Evolutionary conservation across 129 eudicot genomes (phyloP), one percentile per base, ranked within the genome.

Genomic region (Erigeron canadensis): DNA sequence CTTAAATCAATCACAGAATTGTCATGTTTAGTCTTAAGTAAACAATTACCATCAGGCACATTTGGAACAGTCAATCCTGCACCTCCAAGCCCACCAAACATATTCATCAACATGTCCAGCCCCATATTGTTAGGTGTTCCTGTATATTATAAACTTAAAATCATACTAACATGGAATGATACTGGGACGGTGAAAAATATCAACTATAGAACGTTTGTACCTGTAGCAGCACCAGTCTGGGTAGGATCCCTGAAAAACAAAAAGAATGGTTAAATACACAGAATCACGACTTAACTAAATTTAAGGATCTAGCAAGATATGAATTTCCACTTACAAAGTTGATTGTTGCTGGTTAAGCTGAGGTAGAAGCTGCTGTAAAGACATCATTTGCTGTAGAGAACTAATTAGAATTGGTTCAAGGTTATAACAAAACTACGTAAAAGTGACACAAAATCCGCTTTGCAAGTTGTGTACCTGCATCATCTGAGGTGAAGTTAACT

Each of bases 401-500:
- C 43, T 48, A 71, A 73, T 63, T 16, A 41, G 10, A 70, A 57
- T 10, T 22, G 7, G 3, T 28, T n/a, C 17, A 4, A 42, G 8
- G 57, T 60, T 12, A 61, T 12, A 48, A 38, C 66, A 37, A 48
- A 40, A 57, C 38, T 7, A 15, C 5, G 70, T 46, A 40, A 45
- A 63, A 21, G 28, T 6, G 38, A 63, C 17, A 22, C 13, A 63
- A 4, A 45, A 11, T 75, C 16, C 43, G 67, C 39, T 44, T 76
- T 28, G 21, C 57, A 55, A 50, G 28, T 15, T 39, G 22, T 64
- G 10, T 77, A 94, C 98, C 98, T 94, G 98, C 95, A 94, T 85
- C 72, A 83, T 82, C 75, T 94, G 95, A 68, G 98, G 96, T 10
- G 95, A 85, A 23, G 93, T 80, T 67, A 94, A 58, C 75, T 87